Evolutionary conservation across 1,284 basidiomycete genomes (phyloP), one percentile per base, ranked within the genome.

Genomic region (Exobasidium rhododendri): DNA sequence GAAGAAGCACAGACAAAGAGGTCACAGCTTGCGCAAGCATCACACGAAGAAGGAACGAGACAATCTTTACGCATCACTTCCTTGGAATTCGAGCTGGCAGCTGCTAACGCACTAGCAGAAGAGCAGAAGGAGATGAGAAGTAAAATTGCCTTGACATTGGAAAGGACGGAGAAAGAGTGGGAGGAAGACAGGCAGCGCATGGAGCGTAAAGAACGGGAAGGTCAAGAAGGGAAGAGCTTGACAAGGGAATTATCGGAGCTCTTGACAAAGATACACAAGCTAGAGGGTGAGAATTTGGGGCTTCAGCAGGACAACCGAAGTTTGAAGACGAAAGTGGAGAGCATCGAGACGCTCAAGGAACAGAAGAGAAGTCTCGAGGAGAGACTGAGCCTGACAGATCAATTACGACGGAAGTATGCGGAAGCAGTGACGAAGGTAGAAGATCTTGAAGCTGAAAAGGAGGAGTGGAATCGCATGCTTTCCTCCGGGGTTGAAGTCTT

Each of bases 271-370:
- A 45, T 68, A 0, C 65, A 62, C 0, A 67, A 63, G 22, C 62
- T 62, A 35, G 64, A 62, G 26, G 68, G 63, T 17, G 64, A 67
- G 35, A 55, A 67, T 22, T 55, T 63, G 24, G 68, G 70, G n/a
- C 61, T 74, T 4, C 63, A 67, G 53, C 61, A 68, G 10, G 71
- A 70, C 31, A 68, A 72, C 17, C 61, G 66, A 22, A 44, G 56
- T n/a, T 64, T 68, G 4, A 63, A 68, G 22, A 58, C 68, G 13
- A 52, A 54, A 40, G 64, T 63, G 24, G 40, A 49, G n/a, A 43
- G 32, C 50, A 64, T 68, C 17, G 70, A 75, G 56, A 60, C 73
- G n/a, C 57, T 78, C 28, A 73, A 69, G 54, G 76, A 78, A 53
- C 66, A 75, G 51, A 78, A 78, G 59, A 61, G 68, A 2, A 57